Percentiles rank a stretch among this genome's conserved stretches.
phyloP scores from a whole-genome alignment of 805 yeast species.

The Zygotorulaspora chibaensis region DNA sequence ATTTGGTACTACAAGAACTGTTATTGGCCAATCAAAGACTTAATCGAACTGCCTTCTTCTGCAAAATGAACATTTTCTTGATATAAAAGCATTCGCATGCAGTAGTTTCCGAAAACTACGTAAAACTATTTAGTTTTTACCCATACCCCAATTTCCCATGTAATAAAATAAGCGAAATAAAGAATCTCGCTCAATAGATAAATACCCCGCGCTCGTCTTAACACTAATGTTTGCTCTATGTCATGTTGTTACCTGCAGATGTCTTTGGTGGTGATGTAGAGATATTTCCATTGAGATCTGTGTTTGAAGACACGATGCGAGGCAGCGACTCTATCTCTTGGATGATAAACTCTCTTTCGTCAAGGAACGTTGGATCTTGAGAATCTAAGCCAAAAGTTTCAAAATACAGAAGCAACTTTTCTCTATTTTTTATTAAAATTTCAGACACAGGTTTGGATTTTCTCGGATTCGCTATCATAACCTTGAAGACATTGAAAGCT shows the following conservation, averaged over 20 bases:
- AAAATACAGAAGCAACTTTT: constrained; percentile 66
- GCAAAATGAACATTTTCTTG: not conserved
- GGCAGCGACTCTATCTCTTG: constrained; percentile 71
- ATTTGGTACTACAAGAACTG: constrained; percentile 56
- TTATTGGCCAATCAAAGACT: constrained; percentile 20
- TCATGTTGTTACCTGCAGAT: constrained; percentile 4
- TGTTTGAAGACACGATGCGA: constrained; percentile 41
- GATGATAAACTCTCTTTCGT: constrained; percentile 77
- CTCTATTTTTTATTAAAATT: constrained; percentile 78
- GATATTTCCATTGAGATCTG: constrained; percentile 8
- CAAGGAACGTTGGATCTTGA: constrained; percentile 59
- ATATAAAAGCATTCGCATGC: not conserved
- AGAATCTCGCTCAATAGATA: not conserved
- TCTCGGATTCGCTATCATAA: constrained; percentile 93
- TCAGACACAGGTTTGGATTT: constrained; percentile 77
- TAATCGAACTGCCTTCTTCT: not conserved
- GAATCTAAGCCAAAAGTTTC: constrained; percentile 55
- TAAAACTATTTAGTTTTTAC: not conserved
- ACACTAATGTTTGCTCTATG: not conserved
- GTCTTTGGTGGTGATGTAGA: constrained; percentile 19
- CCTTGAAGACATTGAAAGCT: constrained; percentile 89
- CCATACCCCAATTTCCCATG: not conserved
- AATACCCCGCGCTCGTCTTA: not conserved
- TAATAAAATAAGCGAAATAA: not conserved
- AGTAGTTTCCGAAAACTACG: not conserved